phyloP scores from a whole-genome alignment of 768 basidiomycete genomes.

The Leccinum olivaceopallidum region DNA sequence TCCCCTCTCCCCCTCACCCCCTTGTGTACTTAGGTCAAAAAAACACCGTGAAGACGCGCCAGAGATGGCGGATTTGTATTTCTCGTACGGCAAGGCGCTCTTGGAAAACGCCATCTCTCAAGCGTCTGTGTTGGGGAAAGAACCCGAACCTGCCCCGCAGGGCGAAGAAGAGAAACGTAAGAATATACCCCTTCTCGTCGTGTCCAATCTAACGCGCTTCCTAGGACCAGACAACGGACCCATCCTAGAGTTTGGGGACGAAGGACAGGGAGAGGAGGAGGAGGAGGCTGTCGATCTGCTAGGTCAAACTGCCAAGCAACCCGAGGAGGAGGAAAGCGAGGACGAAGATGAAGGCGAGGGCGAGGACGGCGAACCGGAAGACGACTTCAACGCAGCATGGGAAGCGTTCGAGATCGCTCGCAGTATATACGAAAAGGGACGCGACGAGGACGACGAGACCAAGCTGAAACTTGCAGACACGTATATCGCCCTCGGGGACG shows the following conservation, averaged over 20 bases:
- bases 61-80: constrained; percentile 84
- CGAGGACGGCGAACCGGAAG: constrained; percentile 66
- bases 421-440: constrained; percentile 75
- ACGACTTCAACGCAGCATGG: constrained; percentile 98
- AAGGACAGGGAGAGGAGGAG: constrained; percentile 60
- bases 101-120: constrained; percentile 90
- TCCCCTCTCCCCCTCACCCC: neutral
- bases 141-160: constrained; percentile 50
- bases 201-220: neutral
- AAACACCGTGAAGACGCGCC: constrained; percentile 78
- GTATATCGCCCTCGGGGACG: constrained; percentile 88
- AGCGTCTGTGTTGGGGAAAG: constrained; percentile 86
- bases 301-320: constrained; percentile 53
- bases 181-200: neutral
- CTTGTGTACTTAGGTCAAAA: constrained; percentile 53
- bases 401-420: constrained; percentile 95
- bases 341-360: constrained; percentile 60
- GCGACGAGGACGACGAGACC: constrained; percentile 55
- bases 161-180: constrained; percentile 45
- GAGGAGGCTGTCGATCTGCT: constrained; percentile 66
- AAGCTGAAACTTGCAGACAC: constrained; percentile 89
- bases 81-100: constrained; percentile 90
- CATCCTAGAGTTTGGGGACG: constrained; percentile 82
- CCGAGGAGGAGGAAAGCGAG: constrained; percentile 51
- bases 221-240: constrained; percentile 48